Evolutionary conservation across 148 eudicot genomes (phyloP).

Genomic region (Cornus florida): DNA sequence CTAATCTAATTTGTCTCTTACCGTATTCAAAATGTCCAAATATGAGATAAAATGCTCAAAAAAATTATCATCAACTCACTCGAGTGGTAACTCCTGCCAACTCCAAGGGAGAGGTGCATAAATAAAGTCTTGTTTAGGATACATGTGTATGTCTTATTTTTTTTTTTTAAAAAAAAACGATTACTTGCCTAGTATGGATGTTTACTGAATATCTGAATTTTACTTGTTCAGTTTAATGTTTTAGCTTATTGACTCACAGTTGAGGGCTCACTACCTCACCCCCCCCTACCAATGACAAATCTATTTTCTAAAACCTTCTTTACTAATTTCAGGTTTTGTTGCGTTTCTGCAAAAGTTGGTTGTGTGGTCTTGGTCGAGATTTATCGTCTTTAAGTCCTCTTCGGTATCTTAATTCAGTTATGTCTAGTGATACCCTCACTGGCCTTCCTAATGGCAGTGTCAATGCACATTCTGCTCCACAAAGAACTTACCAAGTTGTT

Average conservation of each 20-base stretch:
- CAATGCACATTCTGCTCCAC: conserved; percentile 17
- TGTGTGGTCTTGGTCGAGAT: conserved; percentile 3
- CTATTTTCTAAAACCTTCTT: background rate
- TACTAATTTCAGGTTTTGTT: conserved; percentile 15
- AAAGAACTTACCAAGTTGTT: conserved; percentile 79
- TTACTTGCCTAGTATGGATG: background rate
- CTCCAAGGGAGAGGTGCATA: background rate
- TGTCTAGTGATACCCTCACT: conserved; percentile 45
- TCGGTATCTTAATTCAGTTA: conserved; percentile 20
- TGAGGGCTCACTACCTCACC: background rate
- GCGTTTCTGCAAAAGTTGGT: conserved; percentile 7
- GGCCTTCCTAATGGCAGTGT: conserved; percentile 27
- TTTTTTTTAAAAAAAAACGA: background rate
- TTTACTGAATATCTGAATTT: background rate
- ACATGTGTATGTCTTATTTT: background rate
- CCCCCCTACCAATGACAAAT: background rate
- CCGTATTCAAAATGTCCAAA: background rate
- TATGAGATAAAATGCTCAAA: background rate
- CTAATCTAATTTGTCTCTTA: background rate
- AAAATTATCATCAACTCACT: background rate
- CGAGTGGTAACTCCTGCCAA: background rate
- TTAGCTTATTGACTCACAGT: background rate
- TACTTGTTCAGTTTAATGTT: background rate
- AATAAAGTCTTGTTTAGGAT: background rate
- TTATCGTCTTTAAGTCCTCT: conserved; percentile 6